A percentile compares a stretch with the other conserved stretches of the same genome.
These are phyloP conservation scores for Artemisia argyi DNA, from an alignment of 129 eudicot species.

Conservation along the genomic window DNA sequence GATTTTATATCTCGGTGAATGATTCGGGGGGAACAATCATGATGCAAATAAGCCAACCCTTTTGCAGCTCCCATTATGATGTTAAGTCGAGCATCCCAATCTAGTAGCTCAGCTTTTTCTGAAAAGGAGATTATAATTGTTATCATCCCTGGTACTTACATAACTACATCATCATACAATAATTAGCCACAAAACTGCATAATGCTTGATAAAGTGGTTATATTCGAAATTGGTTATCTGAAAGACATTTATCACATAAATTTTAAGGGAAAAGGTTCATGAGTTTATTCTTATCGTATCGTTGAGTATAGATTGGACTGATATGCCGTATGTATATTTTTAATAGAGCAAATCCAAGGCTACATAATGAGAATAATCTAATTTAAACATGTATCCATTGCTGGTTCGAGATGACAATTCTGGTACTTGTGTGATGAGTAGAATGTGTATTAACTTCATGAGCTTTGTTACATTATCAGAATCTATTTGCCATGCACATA, in stretches of 20 bases:
- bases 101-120: constrained; percentile 84
- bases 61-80: constrained; percentile 94
- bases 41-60: constrained; percentile 96
- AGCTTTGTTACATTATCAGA: background rate
- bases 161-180: constrained; percentile 9
- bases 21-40: constrained; percentile 97
- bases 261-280: no score
- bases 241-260: background rate
- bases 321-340: background rate
- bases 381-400: background rate
- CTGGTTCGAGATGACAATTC: background rate
- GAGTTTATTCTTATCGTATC: no score
- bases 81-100: constrained; percentile 89
- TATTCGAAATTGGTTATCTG: background rate
- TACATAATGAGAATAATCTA: background rate
- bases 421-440: background rate
- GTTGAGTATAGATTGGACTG: no score
- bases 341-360: background rate
- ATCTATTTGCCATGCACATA: constrained; percentile 6
- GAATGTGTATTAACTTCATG: background rate
- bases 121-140: constrained; percentile 24
- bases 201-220: background rate
- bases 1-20: constrained; percentile 98
- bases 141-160: constrained; percentile 10
- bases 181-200: constrained; percentile 12